Percentiles rank a stretch among this genome's conserved stretches.
These are phyloP conservation scores for Monosporozyma siamensis DNA, from an alignment of 805 yeast genomes.

Conservation along the genomic window DNA sequence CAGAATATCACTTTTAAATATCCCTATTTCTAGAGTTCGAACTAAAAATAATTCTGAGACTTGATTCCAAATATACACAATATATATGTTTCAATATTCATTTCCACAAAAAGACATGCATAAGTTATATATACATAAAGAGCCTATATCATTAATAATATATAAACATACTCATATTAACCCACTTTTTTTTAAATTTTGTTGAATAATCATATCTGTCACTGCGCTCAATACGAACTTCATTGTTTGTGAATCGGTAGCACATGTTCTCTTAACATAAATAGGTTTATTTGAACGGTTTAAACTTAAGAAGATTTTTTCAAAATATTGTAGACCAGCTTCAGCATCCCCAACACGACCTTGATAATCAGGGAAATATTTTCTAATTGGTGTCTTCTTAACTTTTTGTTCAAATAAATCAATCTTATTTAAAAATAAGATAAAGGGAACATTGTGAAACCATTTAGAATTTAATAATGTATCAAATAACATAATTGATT, in stretches of 20 bases:
- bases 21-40: conserved; percentile 25
- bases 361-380: conserved; percentile 68
- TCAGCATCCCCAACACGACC: conserved; percentile 58
- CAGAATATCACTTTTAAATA: conserved; percentile 20
- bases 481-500: conserved; percentile 75
- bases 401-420: conserved; percentile 74
- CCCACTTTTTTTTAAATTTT: conserved; percentile 72
- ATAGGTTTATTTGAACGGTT: conserved; percentile 63
- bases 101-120: neutral
- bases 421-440: conserved; percentile 79
- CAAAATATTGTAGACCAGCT: conserved; percentile 64
- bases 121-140: neutral
- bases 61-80: neutral
- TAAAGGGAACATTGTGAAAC: conserved; percentile 81
- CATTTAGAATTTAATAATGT: conserved; percentile 76
- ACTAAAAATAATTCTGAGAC: conserved; percentile 5
- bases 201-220: conserved; percentile 81
- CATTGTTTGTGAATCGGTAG: conserved; percentile 87
- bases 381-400: conserved; percentile 50
- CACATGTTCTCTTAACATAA: conserved; percentile 89
- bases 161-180: conserved; percentile 35
- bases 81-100: neutral
- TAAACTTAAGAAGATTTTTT: conserved; percentile 50
- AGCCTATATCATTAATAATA: neutral
- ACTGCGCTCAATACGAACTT: conserved; percentile 84